Evolutionary conservation across 2,329 filamentous ascomycete species (phyloP), one percentile per base, ranked within the genome.

Genomic region (Pseudogymnoascus sp.): DNA sequence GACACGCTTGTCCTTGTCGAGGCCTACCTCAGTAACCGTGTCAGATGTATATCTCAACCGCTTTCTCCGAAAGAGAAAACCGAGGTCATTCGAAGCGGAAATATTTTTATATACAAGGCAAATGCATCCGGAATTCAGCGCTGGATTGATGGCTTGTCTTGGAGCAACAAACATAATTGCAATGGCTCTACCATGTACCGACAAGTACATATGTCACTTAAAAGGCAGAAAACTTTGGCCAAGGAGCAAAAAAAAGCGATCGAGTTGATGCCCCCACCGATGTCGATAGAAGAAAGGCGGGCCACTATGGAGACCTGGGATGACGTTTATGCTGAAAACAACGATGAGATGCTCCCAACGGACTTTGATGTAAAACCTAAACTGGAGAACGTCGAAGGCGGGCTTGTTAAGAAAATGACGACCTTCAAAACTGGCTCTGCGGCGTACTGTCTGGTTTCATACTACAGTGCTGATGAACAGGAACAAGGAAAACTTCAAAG

Each of bases 401-500:
- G 93, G 0, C 77, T 97, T 42, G 84, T 96, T 67, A 97, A 97
- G 81, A 96, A 96, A 79, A 96, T 92, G 0, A 92, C 96, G 75
- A 93, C 88, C 69, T 85, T 96, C 40, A 86, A 83, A 2, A 86
- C 88, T 61, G 82, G 87, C 26, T 88, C 88, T 1, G 83, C 92
- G 2, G 87, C 86, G 1, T 92, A 96, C 71, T 92, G 96, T 71
- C 78, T 97, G 61, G 91, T 96, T 42, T 93, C 89, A 15, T 97
- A 97, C 74, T 96, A 96, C 78, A 90, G 80, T 47, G 85, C 90
- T 5, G 91, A 96, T 72, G 89, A 92, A n/a, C 81, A 86, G 69
- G 70, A 66, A 62, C 78, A 79, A 53, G 79, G 82, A n/a, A 75
- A 73, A 15, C 79, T 93, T 10, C 77, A 73, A 28, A 82, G 83